Evolutionary conservation across 352 stramenopile species (phyloP).

Genomic region (Phytophthora sojae): DNA sequence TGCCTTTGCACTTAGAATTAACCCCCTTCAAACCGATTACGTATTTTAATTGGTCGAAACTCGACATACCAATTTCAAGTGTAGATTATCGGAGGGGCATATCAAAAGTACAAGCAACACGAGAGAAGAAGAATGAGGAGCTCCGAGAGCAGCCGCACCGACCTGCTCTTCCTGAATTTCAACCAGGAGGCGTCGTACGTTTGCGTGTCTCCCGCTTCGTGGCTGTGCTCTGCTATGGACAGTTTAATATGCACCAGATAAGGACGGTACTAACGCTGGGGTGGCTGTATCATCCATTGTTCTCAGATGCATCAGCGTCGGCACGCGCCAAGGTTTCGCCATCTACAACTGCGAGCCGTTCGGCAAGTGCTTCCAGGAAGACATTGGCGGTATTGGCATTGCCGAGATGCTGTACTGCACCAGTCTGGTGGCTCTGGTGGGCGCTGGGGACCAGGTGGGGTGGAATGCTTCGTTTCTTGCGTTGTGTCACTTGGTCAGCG

Average conservation of each 20-base stretch:
- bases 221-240: not conserved
- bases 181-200: constrained; percentile 92
- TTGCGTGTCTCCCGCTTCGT: not conserved
- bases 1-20: not conserved
- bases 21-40: not conserved
- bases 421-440: constrained; percentile 92
- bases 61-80: not conserved
- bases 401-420: constrained; percentile 95
- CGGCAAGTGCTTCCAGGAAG: constrained; percentile 88
- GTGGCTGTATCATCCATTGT: not conserved
- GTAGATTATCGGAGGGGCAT: not conserved
- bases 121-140: constrained; percentile 48
- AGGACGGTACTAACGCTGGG: not conserved
- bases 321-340: constrained; percentile 85
- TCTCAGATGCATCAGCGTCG: constrained; percentile 90
- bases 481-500: not conserved
- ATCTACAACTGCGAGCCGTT: constrained; percentile 95
- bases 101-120: not conserved
- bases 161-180: constrained; percentile 92
- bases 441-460: constrained; percentile 87
- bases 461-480: not conserved
- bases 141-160: constrained; percentile 49
- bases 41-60: constrained; percentile 18
- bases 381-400: constrained; percentile 90
- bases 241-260: not conserved